Conservation (phyloP, 441 rosid species). For the Pelargonium fulgidum region DNA sequence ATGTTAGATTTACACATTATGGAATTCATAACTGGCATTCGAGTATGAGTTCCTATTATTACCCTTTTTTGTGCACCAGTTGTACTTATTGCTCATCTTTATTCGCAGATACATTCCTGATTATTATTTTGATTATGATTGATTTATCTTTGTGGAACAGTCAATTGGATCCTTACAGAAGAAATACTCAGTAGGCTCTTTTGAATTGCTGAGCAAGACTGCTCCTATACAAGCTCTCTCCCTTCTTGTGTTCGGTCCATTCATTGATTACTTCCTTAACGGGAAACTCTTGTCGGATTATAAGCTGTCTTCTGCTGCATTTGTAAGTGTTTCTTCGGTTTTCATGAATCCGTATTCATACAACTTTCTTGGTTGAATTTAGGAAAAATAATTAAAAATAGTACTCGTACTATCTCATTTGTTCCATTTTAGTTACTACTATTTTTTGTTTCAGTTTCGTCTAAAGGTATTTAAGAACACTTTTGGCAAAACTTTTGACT, state of each 20-base stretch:
- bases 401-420: too few relatives aligned
- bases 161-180: slow-evolving; percentile 29
- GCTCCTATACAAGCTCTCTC: slow-evolving; percentile 31
- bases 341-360: not conserved
- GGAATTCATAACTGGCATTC: not conserved
- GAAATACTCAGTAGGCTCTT: slow-evolving; percentile 28
- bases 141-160: slow-evolving; percentile 13
- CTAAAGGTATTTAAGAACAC: too few relatives aligned
- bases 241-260: slow-evolving; percentile 25
- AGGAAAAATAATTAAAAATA: too few relatives aligned
- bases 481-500: too few relatives aligned
- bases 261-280: slow-evolving; percentile 24
- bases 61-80: not conserved
- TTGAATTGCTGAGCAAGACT: slow-evolving; percentile 29
- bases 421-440: too few relatives aligned
- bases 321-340: slow-evolving; percentile 18
- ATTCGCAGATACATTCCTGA: not conserved
- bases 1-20: too few relatives aligned
- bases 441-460: too few relatives aligned
- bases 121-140: not conserved
- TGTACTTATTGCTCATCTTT: not conserved
- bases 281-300: slow-evolving; percentile 21
- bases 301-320: slow-evolving; percentile 26
- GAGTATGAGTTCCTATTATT: not conserved
- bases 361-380: not conserved